Base-by-base conservation (phyloP, 805 yeast species). In the Candida wancherniae region DNA sequence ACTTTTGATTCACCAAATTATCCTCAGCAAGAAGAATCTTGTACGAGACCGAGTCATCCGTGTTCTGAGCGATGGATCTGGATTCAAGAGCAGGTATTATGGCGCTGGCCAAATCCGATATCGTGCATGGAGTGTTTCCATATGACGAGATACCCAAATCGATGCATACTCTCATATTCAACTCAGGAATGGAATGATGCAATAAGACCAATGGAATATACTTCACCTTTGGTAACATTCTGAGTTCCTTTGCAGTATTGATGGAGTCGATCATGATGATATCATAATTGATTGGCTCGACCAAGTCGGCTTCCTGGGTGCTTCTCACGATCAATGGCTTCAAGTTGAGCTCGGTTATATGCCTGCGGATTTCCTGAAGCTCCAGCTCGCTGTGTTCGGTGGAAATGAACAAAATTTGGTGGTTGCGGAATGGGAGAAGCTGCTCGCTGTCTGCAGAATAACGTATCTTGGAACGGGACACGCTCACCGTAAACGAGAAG, bases 61-160 rank as follows among this genome's bases (percentile, higher is more conserved):
- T 73, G 53, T 81, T 82, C 28, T 81, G 75, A 19, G 92, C 84
- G 13, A 85, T 82, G 0, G 86, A 79, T 38, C 92, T 71, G 9
- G 86, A 77, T 52, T 85, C 95, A 35, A 85, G 61, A 0, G 94
- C 95, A 2, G 95, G 94, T 30, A 84, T 77, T 48, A 85, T 67
- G 15, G 85, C 84, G 28, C 86, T 80, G 3, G 92, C 94, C 43
- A 85, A 66, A 48, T 86, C 95, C 29, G 80, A 74, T 8, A 80
- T 73, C 0, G 88, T 75, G 51, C 94, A 84, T 14, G 95, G 95
- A 1, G 92, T 82, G 53, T 84, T 85, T 26, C 95, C 95, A 52
- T 83, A 84, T 0, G 92, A 80, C 8, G 90, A 80, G 33, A 85
- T 85, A 47, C 94, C 95, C 40, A 85, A 64, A 52, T 86, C 94